Evolutionary conservation across 805 yeast species (phyloP).

Genomic region (Metschnikowia santaceciliae): DNA sequence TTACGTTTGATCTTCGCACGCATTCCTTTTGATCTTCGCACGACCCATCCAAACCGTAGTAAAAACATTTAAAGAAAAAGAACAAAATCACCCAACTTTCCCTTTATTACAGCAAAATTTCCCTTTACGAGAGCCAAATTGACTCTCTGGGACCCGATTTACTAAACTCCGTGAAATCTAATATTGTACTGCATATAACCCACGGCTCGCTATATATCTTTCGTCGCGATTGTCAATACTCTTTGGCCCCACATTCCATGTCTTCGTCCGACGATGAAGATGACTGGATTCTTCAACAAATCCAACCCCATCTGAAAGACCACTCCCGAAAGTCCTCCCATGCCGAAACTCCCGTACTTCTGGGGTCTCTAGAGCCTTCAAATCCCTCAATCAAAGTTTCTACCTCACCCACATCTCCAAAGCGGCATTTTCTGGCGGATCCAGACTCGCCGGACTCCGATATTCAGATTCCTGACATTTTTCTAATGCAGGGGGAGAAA

Average conservation of each 20-base stretch:
- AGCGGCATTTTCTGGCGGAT: not conserved
- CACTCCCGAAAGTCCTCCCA: not conserved
- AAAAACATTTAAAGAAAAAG: no score
- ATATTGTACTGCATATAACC: not conserved
- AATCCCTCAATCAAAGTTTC: not conserved
- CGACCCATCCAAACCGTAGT: no score
- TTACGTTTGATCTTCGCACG: no score
- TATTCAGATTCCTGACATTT: conserved; percentile 27
- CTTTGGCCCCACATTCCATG: not conserved
- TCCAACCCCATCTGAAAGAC: not conserved
- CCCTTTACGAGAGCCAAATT: no score
- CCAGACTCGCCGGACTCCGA: not conserved
- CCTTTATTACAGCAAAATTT: no score
- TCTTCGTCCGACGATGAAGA: conserved; percentile 2
- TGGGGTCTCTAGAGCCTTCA: not conserved
- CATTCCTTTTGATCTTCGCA: no score
- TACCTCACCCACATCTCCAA: not conserved
- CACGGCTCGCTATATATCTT: not conserved
- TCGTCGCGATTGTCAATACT: not conserved
- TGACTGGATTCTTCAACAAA: conserved; percentile 3
- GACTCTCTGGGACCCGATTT: no score
- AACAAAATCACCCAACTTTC: no score
- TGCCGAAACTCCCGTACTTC: not conserved
- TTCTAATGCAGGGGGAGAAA: conserved; percentile 25
- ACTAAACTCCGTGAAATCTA: no score